Base-by-base conservation (phyloP, 805 yeast genomes). In the Pichia kluyveri region DNA sequence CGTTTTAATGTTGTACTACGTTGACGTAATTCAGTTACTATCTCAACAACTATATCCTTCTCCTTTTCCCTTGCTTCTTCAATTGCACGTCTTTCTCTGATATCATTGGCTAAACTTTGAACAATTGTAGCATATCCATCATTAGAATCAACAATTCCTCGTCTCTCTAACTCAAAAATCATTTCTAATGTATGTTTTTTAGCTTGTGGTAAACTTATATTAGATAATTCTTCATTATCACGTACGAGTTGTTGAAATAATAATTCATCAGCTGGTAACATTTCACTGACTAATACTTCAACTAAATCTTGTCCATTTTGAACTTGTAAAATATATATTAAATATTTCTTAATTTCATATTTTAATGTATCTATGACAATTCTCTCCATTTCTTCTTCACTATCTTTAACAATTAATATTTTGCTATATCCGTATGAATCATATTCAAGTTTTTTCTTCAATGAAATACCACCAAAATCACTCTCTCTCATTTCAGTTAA, bases 81-180 rank as follows among this genome's bases (percentile, higher is more conserved):
- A 52, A 72, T 77, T 11, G 67, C 60, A 52, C 70, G 73, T 54
- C 73, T 72, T 45, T 64, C 60, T 54, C 66, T 69, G 53, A 93
- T 87, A 53, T 91, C 97, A 46, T 74, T 67, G 0, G 96, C 95
- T 52, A 93, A 82, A 53, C 86, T 87, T 58, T 89, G 88, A 50
- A 93, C 66, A 14, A 93, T 60, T 23, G 77, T 80, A 60, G 93
- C 98, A 63, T 81, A 87, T 18, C 83, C 79, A 59, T 87, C 79
- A 32, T 73, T 68, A 50, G 95, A 73, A 3, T 83, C 70, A 9
- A 90, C 72, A 38, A 72, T 65, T 2, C 87, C 89, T 60, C 77
- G 65, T 1, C 72, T 61, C 59, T 91, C 97, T 44, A 93, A 68
- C 56, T 87, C 87, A 45, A 89, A 69, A 3, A 91, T 74, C 49